These are phyloP conservation scores for Ascoidea asiatica DNA, from an alignment of 805 yeast genomes.

Conservation along the genomic window DNA sequence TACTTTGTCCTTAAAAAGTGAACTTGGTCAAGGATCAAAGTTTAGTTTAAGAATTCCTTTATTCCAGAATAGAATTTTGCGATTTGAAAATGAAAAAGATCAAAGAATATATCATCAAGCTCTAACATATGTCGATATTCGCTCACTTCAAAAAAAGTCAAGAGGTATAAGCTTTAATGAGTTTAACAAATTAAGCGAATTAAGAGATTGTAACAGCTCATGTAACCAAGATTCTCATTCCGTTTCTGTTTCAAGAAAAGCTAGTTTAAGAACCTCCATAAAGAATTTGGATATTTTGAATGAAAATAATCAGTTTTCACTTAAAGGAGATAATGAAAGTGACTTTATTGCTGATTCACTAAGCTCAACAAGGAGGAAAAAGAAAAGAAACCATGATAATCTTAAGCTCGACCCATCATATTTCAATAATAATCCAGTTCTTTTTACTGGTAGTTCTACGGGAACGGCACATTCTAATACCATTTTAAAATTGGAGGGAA, in stretches of 20 bases:
- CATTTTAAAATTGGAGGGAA: neutral
- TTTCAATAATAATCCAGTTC: constrained; percentile 5
- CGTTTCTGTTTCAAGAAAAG: neutral
- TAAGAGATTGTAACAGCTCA: no score
- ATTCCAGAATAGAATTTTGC: constrained; percentile 26
- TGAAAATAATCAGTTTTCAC: no score
- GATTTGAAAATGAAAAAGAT: neutral
- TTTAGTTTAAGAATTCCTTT: constrained; percentile 73
- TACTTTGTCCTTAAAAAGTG: constrained; percentile 57
- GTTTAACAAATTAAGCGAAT: no score
- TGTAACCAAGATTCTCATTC: neutral
- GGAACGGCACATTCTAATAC: constrained; percentile 8
- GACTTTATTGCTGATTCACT: no score
- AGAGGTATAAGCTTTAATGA: constrained; percentile 19
- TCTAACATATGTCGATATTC: no score
- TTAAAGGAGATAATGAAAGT: no score
- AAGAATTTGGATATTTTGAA: no score
- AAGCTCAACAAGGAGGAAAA: no score
- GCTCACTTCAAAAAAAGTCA: no score
- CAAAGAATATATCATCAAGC: no score
- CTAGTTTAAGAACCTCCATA: no score
- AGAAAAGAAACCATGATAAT: neutral
- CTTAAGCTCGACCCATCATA: constrained; percentile 2
- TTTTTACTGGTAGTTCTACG: constrained; percentile 6
- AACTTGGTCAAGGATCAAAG: constrained; percentile 71